Evolutionary conservation across 1,139 yeast species (phyloP).

Genomic region (Protomyces macrosporus): DNA sequence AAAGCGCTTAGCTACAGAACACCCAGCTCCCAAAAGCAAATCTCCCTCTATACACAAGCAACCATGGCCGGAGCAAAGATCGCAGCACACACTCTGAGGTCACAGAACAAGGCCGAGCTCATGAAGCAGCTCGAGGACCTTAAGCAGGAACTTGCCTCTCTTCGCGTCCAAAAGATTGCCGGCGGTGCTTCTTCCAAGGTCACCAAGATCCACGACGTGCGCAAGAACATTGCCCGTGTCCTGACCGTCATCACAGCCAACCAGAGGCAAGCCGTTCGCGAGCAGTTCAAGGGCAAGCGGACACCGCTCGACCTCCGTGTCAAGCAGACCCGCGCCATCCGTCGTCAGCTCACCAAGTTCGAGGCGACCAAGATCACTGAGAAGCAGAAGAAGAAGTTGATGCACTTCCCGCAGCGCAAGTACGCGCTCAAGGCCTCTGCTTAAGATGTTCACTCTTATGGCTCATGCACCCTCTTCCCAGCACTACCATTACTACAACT

Average conservation of each 20-base stretch:
- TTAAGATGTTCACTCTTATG: not conserved
- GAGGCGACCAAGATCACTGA: conserved; percentile 98
- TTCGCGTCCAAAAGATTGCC: conserved; percentile 93
- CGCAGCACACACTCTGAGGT: conserved; percentile 74
- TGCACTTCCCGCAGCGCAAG: conserved; percentile 27
- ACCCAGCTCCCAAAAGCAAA: no score
- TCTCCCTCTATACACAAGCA: no score
- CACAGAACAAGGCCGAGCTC: conserved; percentile 95
- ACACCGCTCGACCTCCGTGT: conserved; percentile 98
- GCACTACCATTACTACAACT: no score
- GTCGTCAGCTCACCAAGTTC: conserved; percentile 88
- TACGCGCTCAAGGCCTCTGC: conserved; percentile 19
- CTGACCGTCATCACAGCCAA: conserved; percentile 94
- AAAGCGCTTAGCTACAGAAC: no score
- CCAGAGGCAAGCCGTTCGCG: conserved; percentile 94
- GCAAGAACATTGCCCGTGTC: conserved; percentile 98
- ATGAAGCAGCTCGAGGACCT: conserved; percentile 90
- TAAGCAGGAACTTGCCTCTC: conserved; percentile 93
- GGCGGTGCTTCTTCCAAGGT: conserved; percentile 62
- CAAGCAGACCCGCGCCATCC: conserved; percentile 99
- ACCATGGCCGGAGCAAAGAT: conserved; percentile 24
- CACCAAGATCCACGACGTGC: conserved; percentile 77
- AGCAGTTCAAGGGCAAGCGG: conserved; percentile 90
- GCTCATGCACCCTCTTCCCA: no score
- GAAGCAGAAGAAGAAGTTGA: conserved; percentile 57